Evolutionary conservation across 305 asterid genomes (phyloP).

Genomic region (Fraxinus sp.): DNA sequence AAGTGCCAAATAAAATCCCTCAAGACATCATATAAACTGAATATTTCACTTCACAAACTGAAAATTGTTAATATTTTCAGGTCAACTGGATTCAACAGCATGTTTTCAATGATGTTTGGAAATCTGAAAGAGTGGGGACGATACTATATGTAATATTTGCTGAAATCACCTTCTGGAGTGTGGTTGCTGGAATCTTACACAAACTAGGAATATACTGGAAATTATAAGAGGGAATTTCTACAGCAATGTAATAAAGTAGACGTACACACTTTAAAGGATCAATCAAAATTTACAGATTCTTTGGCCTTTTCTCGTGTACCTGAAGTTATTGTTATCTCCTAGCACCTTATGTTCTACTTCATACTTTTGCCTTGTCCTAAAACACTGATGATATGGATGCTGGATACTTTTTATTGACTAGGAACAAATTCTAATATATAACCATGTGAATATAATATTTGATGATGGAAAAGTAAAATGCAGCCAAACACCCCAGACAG

Average conservation of each 20-base stretch:
- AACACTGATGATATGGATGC: neutral
- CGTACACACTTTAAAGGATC: neutral
- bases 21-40: neutral
- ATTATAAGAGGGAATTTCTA: slow-evolving; percentile 35
- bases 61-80: slow-evolving; percentile 31
- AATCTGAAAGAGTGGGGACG: slow-evolving; percentile 68
- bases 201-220: slow-evolving; percentile 75
- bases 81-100: slow-evolving; percentile 79
- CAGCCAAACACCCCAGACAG: neutral
- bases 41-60: neutral
- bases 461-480: neutral
- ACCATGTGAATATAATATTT: neutral
- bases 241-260: neutral
- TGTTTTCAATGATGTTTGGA: slow-evolving; percentile 75
- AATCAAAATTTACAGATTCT: neutral
- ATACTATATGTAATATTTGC: slow-evolving; percentile 72
- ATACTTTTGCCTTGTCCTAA: neutral
- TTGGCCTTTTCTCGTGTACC: neutral
- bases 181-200: slow-evolving; percentile 73
- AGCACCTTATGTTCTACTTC: neutral
- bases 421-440: neutral
- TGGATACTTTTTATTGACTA: neutral
- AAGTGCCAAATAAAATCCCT: slow-evolving; percentile 2
- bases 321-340: neutral
- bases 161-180: slow-evolving; percentile 80